A percentile compares a stretch with the other conserved stretches of the same genome.
phyloP scores from a whole-genome alignment of 192 early-diverging fungal species.

The Pecoramyces ruminantium region DNA sequence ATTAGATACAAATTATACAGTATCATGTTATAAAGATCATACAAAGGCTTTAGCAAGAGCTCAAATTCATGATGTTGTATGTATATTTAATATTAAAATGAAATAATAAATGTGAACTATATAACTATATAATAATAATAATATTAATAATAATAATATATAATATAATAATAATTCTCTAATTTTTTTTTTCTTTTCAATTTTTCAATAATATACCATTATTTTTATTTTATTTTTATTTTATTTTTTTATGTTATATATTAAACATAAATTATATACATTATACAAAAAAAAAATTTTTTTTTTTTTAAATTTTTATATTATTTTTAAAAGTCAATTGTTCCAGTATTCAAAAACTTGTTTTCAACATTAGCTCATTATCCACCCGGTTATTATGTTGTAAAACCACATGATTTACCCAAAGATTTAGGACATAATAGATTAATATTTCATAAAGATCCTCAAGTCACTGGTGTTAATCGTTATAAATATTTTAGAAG shows the following conservation, averaged over 20 bases:
- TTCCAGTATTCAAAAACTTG: slow-evolving; percentile 37
- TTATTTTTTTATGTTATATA: too few relatives aligned
- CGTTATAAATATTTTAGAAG: slow-evolving; percentile 41
- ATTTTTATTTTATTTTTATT: too few relatives aligned
- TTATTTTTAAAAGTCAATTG: slow-evolving; percentile 22
- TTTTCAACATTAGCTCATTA: slow-evolving; percentile 27
- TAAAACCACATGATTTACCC: slow-evolving; percentile 9
- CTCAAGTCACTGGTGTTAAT: slow-evolving; percentile 25
- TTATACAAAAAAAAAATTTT: too few relatives aligned
- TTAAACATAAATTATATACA: too few relatives aligned
- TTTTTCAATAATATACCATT: too few relatives aligned
- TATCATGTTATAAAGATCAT: slow-evolving; percentile 31
- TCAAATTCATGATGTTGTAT: slow-evolving; percentile 28
- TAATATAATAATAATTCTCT: too few relatives aligned
- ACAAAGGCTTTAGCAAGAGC: slow-evolving; percentile 17
- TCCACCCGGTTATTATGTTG: slow-evolving; percentile 10
- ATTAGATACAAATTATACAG: slow-evolving; percentile 32
- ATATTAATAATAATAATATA: too few relatives aligned
- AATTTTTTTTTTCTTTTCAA: too few relatives aligned
- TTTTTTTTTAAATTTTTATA: too few relatives aligned
- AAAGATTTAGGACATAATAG: slow-evolving; percentile 21
- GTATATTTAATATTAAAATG: neutral
- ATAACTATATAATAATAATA: too few relatives aligned
- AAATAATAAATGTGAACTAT: too few relatives aligned
- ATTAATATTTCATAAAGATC: slow-evolving; percentile 3